Percentiles rank a stretch among this genome's conserved stretches.
These are phyloP conservation scores for Eimeria praecox DNA, from an alignment of 169 alveolate genomes.

Conservation along the genomic window DNA sequence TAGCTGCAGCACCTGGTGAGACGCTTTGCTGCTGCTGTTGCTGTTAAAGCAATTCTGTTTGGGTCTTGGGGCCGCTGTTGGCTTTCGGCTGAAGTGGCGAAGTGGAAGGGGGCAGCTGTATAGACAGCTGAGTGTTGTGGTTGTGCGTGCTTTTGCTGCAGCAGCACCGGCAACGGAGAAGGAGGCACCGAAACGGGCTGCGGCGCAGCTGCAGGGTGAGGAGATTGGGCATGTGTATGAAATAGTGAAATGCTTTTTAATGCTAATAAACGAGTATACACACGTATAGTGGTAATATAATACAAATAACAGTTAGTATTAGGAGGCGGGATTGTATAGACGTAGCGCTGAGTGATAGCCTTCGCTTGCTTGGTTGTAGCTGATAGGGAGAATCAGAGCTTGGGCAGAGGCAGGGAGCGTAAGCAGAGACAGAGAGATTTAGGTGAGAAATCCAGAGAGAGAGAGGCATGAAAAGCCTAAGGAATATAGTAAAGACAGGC, in stretches of 20 bases:
- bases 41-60: background rate
- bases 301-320: background rate
- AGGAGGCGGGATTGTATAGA: background rate
- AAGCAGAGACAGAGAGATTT: background rate
- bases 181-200: slow-evolving; percentile 28
- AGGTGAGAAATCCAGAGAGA: too few species aligned
- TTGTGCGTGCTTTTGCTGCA: background rate
- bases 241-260: background rate
- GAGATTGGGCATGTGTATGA: background rate
- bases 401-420: background rate
- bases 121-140: background rate
- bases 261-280: too few species aligned
- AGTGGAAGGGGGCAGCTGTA: too few species aligned
- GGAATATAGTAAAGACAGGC: background rate
- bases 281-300: too few species aligned
- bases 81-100: too few species aligned
- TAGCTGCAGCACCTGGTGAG: slow-evolving; percentile 21
- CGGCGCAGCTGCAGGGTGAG: slow-evolving; percentile 64
- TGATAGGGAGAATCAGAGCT: background rate
- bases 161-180: background rate
- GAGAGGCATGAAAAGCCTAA: background rate
- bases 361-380: background rate
- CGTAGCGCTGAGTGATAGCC: background rate
- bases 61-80: background rate
- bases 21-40: background rate